A percentile compares a stretch with the other conserved stretches of the same genome.
phyloP scores from a whole-genome alignment of 2,329 filamentous ascomycete species.

The Sarocladium oryzae region DNA sequence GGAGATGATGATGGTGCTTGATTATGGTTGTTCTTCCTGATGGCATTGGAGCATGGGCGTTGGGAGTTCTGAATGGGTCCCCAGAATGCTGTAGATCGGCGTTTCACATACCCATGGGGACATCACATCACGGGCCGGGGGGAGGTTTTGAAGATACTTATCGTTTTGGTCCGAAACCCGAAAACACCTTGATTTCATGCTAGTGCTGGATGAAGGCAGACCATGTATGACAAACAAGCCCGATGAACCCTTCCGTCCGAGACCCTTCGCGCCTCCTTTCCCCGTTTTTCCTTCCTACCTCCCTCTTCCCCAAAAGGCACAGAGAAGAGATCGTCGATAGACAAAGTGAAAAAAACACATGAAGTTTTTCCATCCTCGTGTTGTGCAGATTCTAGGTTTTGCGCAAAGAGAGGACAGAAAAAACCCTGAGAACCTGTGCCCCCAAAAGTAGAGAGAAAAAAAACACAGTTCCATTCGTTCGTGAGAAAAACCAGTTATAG shows the following conservation, averaged over 20 bases:
- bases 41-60: too few species aligned
- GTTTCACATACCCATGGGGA: not conserved
- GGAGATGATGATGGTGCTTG: too few species aligned
- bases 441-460: constrained; percentile 8
- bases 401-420: constrained; percentile 6
- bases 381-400: constrained; percentile 3
- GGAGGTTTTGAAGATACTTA: too few species aligned
- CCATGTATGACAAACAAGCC: constrained; percentile 14
- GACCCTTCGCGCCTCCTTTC: constrained; percentile 4
- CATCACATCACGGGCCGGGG: not conserved
- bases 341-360: too few species aligned
- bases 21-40: too few species aligned
- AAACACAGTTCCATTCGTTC: not conserved
- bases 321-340: not conserved
- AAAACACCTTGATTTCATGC: constrained; percentile 38
- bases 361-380: not conserved
- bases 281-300: not conserved
- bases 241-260: constrained; percentile 17
- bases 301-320: constrained; percentile 15
- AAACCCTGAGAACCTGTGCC: constrained; percentile 3
- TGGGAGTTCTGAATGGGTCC: too few species aligned
- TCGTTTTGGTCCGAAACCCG: constrained; percentile 30
- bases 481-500: not conserved
- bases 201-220: constrained; percentile 23
- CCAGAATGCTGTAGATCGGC: not conserved